Conservation (phyloP, 2,329 filamentous ascomycete species). For the Alternaria novae-zelandiae region DNA sequence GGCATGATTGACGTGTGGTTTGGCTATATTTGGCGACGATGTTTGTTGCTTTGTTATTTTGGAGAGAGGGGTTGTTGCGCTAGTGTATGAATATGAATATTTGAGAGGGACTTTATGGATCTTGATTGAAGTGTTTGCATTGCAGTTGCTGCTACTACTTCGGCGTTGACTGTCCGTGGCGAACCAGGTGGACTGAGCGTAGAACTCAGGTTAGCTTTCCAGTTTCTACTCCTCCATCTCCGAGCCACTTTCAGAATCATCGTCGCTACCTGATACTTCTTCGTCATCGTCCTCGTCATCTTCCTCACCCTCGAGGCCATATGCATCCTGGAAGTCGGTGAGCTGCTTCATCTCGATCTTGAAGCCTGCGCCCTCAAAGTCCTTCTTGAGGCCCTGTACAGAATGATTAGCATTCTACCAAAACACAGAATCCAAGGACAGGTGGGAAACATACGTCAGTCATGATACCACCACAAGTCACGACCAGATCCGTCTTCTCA, state of each 20-base stretch:
- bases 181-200: neutral
- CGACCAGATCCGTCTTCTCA: constrained; percentile 79
- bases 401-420: neutral
- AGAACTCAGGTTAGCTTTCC: neutral
- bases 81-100: constrained; percentile 8
- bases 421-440: neutral
- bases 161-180: neutral
- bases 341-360: constrained; percentile 76
- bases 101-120: neutral
- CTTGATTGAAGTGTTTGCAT: neutral
- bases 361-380: constrained; percentile 79
- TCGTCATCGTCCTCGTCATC: constrained; percentile 66
- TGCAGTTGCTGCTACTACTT: neutral
- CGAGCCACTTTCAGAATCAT: constrained; percentile 28
- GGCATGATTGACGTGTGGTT: neutral
- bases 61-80: neutral
- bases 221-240: constrained; percentile 33
- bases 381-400: constrained; percentile 72
- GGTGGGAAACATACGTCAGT: constrained; percentile 69
- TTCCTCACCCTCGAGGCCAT: constrained; percentile 73
- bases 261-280: constrained; percentile 60
- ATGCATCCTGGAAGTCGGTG: constrained; percentile 85
- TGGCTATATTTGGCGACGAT: neutral
- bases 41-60: neutral
- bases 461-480: constrained; percentile 87